Evolutionary conservation across 352 stramenopile species (phyloP).

Genomic region (Phytophthora palmivora): DNA sequence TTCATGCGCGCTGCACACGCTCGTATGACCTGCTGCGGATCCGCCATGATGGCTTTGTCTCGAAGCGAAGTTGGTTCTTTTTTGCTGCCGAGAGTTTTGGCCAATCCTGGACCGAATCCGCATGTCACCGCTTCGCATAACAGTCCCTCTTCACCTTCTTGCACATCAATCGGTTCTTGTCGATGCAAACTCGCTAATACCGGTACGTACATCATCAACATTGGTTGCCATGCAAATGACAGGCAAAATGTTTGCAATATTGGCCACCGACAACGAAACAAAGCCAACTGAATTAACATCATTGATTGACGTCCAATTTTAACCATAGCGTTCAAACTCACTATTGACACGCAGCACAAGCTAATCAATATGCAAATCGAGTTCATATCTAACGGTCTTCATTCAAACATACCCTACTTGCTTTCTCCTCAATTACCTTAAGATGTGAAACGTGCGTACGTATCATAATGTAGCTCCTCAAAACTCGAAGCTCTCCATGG

Average conservation of each 20-base stretch:
- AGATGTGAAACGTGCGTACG: constrained; percentile 20
- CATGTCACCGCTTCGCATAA: constrained; percentile 11
- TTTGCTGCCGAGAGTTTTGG: constrained; percentile 24
- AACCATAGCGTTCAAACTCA: constrained; percentile 3
- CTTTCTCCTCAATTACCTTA: constrained; percentile 29
- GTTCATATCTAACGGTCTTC: constrained; percentile 31
- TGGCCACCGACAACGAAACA: no score
- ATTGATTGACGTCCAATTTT: no score
- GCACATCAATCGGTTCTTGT: constrained; percentile 6
- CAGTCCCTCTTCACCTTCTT: constrained; percentile 12
- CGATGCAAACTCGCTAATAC: no score
- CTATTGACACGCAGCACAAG: no score
- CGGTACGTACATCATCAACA: no score
- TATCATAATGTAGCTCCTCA: constrained; percentile 32
- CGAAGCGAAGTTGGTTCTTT: constrained; percentile 26
- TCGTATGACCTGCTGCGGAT: constrained; percentile 22
- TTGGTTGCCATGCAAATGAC: no score
- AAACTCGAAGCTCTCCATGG: constrained; percentile 54
- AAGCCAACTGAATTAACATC: no score
- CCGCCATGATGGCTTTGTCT: constrained; percentile 29
- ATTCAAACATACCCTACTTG: constrained; percentile 37
- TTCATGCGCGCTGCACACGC: not conserved
- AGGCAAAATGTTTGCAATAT: no score
- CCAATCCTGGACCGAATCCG: constrained; percentile 15
- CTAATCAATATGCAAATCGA: not conserved